phyloP scores from a whole-genome alignment of 2,329 filamentous ascomycete species.

The Cyclaneusma minus region DNA sequence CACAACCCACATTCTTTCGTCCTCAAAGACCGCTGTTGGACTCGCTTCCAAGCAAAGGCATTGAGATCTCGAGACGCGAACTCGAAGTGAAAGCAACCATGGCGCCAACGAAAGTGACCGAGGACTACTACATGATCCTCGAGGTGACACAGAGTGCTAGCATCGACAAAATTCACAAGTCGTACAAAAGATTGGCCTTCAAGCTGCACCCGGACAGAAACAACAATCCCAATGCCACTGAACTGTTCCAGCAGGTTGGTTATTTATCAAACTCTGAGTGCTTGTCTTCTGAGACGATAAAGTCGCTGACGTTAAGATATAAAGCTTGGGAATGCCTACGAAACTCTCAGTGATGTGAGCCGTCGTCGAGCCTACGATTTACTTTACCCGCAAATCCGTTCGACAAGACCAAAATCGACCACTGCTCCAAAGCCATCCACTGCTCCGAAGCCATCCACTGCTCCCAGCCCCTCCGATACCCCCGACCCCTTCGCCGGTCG shows the following conservation, averaged over 20 bases:
- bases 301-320: slow-evolving; percentile 4
- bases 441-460: slow-evolving; percentile 3
- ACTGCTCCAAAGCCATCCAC: slow-evolving; percentile 5
- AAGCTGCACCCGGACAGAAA: slow-evolving; percentile 22
- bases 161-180: slow-evolving; percentile 13
- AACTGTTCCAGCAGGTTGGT: slow-evolving; percentile 21
- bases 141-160: slow-evolving; percentile 16
- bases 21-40: too few species aligned
- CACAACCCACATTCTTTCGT: too few species aligned
- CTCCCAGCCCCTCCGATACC: slow-evolving; percentile 1
- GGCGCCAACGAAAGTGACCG: slow-evolving; percentile 14
- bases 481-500: slow-evolving; percentile 3
- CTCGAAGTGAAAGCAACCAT: too few species aligned
- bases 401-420: too few species aligned
- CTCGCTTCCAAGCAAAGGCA: too few species aligned
- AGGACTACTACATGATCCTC: slow-evolving; percentile 20
- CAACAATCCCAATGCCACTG: slow-evolving; percentile 15
- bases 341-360: slow-evolving; percentile 19
- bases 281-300: slow-evolving; percentile 2
- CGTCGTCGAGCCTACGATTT: slow-evolving; percentile 19
- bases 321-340: slow-evolving; percentile 20
- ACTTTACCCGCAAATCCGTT: slow-evolving; percentile 17
- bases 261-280: slow-evolving; percentile 2
- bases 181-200: slow-evolving; percentile 20
- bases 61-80: too few species aligned